Evolutionary conservation across 2,329 filamentous ascomycete species (phyloP), one percentile per base, ranked within the genome.

Genomic region (Aspergillus ochraceoroseus): DNA sequence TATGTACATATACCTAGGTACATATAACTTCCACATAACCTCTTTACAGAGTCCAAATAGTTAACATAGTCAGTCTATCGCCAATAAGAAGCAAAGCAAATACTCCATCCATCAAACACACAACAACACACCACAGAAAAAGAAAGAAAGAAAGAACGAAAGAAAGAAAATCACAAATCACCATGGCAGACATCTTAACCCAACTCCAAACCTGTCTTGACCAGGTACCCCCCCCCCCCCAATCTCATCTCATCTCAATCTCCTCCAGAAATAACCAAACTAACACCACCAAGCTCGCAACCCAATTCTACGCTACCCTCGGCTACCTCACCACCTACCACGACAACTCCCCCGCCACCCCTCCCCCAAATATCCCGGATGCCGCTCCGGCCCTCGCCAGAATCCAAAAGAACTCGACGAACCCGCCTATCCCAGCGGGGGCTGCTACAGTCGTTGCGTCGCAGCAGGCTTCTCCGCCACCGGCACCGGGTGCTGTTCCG

Each of bases 201-300:
- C 70, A 73, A 44, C 63, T 73, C 25, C 70, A 73, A 59, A 71
- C 70, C 39, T 72, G 70, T 51, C 65, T 72, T 26, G 70, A 73
- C 50, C 70, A 73, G 52, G 68, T 69, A 58, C 30, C 26, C 39
- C n/a, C 23, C 12, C 11, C 22, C 25, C 15, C 7, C 11, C 3
- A 4, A 29, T 17, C 18, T 17, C 31, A 29, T 14, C n/a, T n/a
- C n/a, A n/a, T 5, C 31, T 4, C 34, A 12, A n/a, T 11, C 31
- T 18, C 9, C n/a, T 27, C 17, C 25, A 14, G 13, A 41, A 14
- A 29, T 30, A 39, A 48, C 25, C 40, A 35, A 31, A 31, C 19
- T 35, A 31, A 30, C 36, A 38, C 42, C 67, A 28, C n/a, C 17
- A 38, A 71, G 66, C 66, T 73, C 20, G 67, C 68, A 54, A 72